These are phyloP conservation scores for Tritrichomonas foetus DNA, from an alignment of 208 protist species.

Conservation along the genomic window DNA sequence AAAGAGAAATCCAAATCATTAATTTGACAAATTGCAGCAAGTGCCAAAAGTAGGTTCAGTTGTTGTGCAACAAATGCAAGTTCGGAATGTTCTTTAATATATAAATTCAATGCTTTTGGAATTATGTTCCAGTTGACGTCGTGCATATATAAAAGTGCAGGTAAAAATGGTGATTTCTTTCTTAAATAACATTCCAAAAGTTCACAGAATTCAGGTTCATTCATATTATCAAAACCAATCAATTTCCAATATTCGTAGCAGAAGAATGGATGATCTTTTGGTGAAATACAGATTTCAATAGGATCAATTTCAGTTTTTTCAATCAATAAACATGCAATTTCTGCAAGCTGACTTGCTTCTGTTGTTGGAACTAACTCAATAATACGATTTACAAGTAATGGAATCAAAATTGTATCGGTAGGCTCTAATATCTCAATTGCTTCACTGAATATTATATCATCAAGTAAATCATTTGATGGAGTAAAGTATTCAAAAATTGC, in stretches of 20 bases:
- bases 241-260: neutral
- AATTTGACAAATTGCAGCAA: neutral
- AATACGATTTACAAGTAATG: neutral
- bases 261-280: neutral
- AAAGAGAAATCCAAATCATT: neutral
- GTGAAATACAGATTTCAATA: neutral
- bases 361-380: neutral
- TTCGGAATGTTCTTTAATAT: neutral
- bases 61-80: neutral
- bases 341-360: neutral
- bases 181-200: neutral
- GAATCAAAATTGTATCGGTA: neutral
- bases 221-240: constrained; percentile 4
- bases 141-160: neutral
- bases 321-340: neutral
- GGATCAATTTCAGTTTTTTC: neutral
- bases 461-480: neutral
- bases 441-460: neutral
- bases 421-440: neutral
- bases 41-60: neutral
- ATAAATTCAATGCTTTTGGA: neutral
- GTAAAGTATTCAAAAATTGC: neutral
- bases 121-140: neutral
- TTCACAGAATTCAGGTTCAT: neutral
- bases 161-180: neutral